Percentiles rank a stretch among this genome's conserved stretches.
Conservation (phyloP, 2,329 filamentous ascomycete genomes). For the Pseudomassariella vexata region DNA sequence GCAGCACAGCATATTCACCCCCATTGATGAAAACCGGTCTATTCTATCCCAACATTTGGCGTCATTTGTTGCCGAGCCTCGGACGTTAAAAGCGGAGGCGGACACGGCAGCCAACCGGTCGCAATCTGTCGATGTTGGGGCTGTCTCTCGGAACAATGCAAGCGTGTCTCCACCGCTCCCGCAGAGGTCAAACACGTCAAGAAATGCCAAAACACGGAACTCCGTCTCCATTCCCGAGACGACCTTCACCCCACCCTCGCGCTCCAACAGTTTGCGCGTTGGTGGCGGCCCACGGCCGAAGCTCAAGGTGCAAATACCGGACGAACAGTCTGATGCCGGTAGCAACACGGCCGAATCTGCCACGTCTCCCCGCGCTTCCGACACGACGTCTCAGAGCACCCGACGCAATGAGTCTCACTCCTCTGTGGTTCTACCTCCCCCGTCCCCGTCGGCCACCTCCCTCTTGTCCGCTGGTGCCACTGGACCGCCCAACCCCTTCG, state of each 20-base stretch:
- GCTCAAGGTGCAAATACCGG: conserved; percentile 91
- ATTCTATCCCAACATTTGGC: conserved; percentile 80
- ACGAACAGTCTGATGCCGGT: conserved; percentile 74
- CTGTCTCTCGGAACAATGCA: conserved; percentile 44
- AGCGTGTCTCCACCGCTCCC: conserved; percentile 50
- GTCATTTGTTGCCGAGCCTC: conserved; percentile 54
- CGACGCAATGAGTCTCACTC: conserved; percentile 43
- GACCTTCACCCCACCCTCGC: conserved; percentile 63
- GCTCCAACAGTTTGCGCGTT: conserved; percentile 69
- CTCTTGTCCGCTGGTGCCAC: conserved; percentile 85
- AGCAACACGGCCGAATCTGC: conserved; percentile 67
- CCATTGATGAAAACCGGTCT: conserved; percentile 88
- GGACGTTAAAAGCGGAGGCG: conserved; percentile 29
- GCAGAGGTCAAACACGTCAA: conserved; percentile 44
- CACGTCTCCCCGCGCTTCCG: conserved; percentile 52
- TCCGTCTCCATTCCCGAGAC: conserved; percentile 60
- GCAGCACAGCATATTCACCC: conserved; percentile 91
- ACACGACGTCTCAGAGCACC: conserved; percentile 50
- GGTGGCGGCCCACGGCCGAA: conserved; percentile 68
- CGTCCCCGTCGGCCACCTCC: conserved; percentile 81
- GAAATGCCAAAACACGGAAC: conserved; percentile 39
- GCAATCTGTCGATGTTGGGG: conserved; percentile 59
- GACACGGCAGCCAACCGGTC: conserved; percentile 41
- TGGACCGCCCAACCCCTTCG: conserved; percentile 93
- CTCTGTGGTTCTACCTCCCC: conserved; percentile 80